These are phyloP conservation scores for Trapa incisa DNA, from an alignment of 345 rosid species.

Conservation along the genomic window DNA sequence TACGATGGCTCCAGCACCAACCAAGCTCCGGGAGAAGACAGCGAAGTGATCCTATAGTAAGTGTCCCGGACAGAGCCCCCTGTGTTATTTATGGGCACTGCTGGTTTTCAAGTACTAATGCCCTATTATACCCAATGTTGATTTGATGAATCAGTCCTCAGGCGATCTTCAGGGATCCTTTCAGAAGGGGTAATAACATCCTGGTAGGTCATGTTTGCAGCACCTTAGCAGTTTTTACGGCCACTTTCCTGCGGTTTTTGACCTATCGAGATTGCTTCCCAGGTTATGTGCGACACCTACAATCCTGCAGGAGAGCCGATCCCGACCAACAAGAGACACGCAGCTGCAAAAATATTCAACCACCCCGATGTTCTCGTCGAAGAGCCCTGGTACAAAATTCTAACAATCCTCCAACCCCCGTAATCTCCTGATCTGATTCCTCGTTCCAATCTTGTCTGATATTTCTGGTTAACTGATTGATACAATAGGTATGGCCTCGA, in stretches of 20 bases:
- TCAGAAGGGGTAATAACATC: conserved; percentile 76
- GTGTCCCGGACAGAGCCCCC: background rate
- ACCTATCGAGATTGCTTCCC: background rate
- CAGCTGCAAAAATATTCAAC: conserved; percentile 68
- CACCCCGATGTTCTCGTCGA: conserved; percentile 17
- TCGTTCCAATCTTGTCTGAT: too few relatives aligned
- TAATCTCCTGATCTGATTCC: too few relatives aligned
- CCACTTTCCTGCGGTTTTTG: background rate
- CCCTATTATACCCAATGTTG: background rate
- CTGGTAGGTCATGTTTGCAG: conserved; percentile 32
- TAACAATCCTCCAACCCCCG: conserved; percentile 22
- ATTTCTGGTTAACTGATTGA: too few relatives aligned
- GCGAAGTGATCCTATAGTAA: conserved; percentile 85
- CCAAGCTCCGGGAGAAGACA: conserved; percentile 85
- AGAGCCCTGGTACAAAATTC: conserved; percentile 40
- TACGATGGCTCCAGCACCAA: conserved; percentile 86
- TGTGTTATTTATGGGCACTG: background rate
- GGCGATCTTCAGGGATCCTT: conserved; percentile 17
- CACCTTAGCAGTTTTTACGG: too few relatives aligned
- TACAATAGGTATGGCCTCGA: conserved; percentile 57
- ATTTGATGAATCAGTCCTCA: conserved; percentile 44
- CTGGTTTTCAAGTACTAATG: background rate
- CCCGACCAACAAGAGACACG: conserved; percentile 65
- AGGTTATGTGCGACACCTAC: conserved; percentile 92
- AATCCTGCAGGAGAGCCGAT: conserved; percentile 83